Percentiles rank a stretch among this genome's conserved stretches.
These are phyloP conservation scores for Neurospora terricola DNA, from an alignment of 495 filamentous ascomycete species.

Conservation along the genomic window DNA sequence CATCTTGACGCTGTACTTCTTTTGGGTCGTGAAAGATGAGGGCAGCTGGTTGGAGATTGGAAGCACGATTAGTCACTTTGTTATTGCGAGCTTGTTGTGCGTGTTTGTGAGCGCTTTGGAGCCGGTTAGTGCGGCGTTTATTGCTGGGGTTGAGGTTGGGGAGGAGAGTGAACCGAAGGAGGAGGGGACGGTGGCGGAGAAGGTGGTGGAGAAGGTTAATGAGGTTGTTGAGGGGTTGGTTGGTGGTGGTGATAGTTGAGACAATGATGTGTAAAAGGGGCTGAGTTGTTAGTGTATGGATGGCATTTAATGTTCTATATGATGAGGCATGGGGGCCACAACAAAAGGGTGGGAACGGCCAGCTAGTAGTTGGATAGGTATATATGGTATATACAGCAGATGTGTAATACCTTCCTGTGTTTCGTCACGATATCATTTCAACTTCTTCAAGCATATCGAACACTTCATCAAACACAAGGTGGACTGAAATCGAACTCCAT, in stretches of 20 bases:
- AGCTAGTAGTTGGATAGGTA: background rate
- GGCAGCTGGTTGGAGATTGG: slow-evolving; percentile 97
- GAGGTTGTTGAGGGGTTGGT: slow-evolving; percentile 8
- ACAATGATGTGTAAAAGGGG: background rate
- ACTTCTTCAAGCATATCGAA: background rate
- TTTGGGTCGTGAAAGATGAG: slow-evolving; percentile 93
- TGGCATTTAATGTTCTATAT: background rate
- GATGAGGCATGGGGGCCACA: background rate
- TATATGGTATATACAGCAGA: background rate
- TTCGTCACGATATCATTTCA: background rate
- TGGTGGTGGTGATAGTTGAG: background rate
- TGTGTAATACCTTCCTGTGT: background rate
- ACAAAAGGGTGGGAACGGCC: background rate
- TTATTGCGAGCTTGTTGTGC: slow-evolving; percentile 79
- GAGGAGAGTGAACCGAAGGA: slow-evolving; percentile 6
- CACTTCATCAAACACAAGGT: background rate
- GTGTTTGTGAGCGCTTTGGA: slow-evolving; percentile 88
- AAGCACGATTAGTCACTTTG: slow-evolving; percentile 88
- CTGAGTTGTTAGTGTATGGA: background rate
- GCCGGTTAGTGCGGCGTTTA: slow-evolving; percentile 72
- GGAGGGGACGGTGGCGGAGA: slow-evolving; percentile 10
- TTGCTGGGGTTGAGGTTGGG: slow-evolving; percentile 69
- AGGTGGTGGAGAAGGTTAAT: slow-evolving; percentile 15
- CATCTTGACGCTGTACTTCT: slow-evolving; percentile 91
- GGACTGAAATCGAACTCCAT: background rate